phyloP scores from a whole-genome alignment of 73 alveolate genomes.

The Paraurostyla sp. region DNA sequence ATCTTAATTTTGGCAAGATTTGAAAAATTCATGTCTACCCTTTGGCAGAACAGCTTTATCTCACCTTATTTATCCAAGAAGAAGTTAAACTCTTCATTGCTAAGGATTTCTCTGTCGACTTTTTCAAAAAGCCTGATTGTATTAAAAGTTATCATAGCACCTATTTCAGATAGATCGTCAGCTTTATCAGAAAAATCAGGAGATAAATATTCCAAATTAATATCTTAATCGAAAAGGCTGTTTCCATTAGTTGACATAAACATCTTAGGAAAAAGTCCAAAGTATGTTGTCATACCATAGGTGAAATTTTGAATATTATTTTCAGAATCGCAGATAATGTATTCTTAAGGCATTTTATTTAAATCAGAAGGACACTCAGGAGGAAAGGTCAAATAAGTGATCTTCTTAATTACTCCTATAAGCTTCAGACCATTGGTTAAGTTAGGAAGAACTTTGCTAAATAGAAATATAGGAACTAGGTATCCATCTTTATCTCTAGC shows the following conservation, averaged over 20 bases:
- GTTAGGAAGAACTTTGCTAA: constrained; percentile 29
- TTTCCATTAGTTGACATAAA: constrained; percentile 13
- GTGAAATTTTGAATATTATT: constrained; percentile 15
- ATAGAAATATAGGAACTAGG: constrained; percentile 14
- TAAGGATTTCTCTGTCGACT: constrained; percentile 29
- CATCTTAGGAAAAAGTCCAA: constrained; percentile 51
- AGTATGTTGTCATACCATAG: constrained; percentile 4
- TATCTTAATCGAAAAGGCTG: constrained; percentile 24
- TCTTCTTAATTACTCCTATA: constrained; percentile 43
- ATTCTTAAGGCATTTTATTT: constrained; percentile 32
- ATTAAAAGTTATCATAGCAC: background rate
- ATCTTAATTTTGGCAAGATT: constrained; percentile 10
- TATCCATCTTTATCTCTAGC: constrained; percentile 48
- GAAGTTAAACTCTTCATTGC: constrained; percentile 27
- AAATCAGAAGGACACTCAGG: constrained; percentile 46
- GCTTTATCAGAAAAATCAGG: constrained; percentile 32
- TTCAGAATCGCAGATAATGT: constrained; percentile 31
- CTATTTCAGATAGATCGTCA: background rate
- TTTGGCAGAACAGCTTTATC: constrained; percentile 30
- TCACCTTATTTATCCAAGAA: background rate
- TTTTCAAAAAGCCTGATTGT: constrained; percentile 33
- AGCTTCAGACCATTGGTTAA: constrained; percentile 14
- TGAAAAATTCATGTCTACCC: constrained; percentile 21
- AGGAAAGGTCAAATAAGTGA: background rate
- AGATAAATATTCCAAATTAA: constrained; percentile 23